Evolutionary conservation across 2,329 filamentous ascomycete genomes (phyloP).

Genomic region (Cladophialophora carrionii): DNA sequence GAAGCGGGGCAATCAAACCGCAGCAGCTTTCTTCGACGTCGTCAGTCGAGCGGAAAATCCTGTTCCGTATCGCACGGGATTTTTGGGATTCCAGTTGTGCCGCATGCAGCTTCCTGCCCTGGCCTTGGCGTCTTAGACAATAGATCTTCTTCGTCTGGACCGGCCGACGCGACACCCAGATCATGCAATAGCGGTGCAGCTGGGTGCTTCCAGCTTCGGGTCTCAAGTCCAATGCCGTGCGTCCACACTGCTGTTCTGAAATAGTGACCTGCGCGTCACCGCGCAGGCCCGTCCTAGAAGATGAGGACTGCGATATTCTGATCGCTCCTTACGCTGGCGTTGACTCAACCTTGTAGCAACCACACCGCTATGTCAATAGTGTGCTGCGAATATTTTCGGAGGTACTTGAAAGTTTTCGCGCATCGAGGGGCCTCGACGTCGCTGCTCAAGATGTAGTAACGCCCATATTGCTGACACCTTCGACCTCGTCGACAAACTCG

Average conservation of each 20-base stretch:
- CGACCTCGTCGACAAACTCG: slow-evolving; percentile 56
- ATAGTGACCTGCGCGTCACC: not conserved
- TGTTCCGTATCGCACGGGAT: not conserved
- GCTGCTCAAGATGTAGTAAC: slow-evolving; percentile 21
- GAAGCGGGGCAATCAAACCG: not conserved
- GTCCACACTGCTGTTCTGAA: not conserved
- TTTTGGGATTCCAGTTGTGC: not conserved
- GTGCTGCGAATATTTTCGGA: not conserved
- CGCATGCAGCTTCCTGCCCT: not conserved
- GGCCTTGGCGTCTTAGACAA: not conserved
- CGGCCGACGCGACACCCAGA: not conserved
- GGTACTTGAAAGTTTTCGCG: not conserved
- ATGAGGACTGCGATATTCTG: not conserved
- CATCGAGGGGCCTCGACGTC: not conserved
- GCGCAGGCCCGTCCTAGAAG: not conserved
- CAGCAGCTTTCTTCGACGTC: not conserved
- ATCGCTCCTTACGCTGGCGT: not conserved
- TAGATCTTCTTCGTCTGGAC: not conserved
- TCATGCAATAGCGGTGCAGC: no score
- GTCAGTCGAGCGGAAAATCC: not conserved
- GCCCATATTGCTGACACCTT: slow-evolving; percentile 25
- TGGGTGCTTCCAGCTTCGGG: not conserved
- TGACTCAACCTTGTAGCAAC: not conserved
- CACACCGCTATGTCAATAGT: not conserved
- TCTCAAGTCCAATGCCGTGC: not conserved